A percentile compares a stretch with the other conserved stretches of the same genome.
Conservation (phyloP, 192 early-diverging fungal genomes). For the Backusella mclennaniae region DNA sequence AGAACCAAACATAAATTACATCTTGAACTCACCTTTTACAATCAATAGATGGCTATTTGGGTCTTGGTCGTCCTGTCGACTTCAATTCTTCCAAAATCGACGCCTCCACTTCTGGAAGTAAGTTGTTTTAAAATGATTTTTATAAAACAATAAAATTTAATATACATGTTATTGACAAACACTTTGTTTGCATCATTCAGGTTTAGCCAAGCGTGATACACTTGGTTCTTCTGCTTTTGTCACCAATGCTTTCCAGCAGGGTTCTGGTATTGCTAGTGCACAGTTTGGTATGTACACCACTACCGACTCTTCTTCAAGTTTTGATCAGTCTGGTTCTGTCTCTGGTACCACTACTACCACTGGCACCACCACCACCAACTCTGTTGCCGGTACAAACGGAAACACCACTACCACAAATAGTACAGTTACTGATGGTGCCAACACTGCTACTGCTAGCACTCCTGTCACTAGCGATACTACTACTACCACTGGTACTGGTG, state of each 20-base stretch:
- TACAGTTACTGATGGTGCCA: background rate
- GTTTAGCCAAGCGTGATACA: conserved; percentile 23
- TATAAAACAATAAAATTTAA: too few species aligned
- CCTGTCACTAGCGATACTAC: background rate
- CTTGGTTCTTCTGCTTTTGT: conserved; percentile 22
- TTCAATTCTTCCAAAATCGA: conserved; percentile 24
- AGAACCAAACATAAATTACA: background rate
- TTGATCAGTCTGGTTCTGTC: conserved; percentile 13
- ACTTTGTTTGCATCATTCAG: background rate
- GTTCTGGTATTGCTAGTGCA: conserved; percentile 24
- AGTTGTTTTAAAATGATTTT: background rate
- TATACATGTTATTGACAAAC: background rate
- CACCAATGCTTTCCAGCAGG: conserved; percentile 26
- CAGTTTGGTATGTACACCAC: conserved; percentile 38
- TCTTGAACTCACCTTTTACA: background rate
- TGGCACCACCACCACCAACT: background rate
- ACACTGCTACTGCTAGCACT: background rate
- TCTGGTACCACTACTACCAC: background rate
- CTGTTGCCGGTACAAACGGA: background rate
- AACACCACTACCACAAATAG: background rate
- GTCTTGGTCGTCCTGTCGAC: conserved; percentile 32
- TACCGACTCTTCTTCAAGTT: background rate
- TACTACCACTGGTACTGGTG: background rate
- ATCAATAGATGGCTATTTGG: conserved; percentile 31
- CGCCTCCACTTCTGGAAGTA: conserved; percentile 11